Base-by-base conservation (phyloP, 1,139 yeast species). In the Yamadazyma kanchanaburiensis region DNA sequence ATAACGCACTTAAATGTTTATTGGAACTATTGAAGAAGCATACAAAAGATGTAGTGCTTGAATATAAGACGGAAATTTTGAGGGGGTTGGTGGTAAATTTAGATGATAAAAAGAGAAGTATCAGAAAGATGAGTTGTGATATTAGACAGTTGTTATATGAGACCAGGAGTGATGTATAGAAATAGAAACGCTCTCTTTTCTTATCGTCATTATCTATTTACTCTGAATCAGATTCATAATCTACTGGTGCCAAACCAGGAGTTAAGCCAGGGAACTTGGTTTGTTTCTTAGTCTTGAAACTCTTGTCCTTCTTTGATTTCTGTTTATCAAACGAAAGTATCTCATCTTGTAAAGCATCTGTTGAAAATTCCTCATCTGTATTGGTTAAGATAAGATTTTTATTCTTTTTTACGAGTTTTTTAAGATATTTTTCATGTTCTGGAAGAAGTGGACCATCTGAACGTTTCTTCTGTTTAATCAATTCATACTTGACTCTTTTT, bases 201-300 rank as follows among this genome's bases (percentile, higher is more conserved):
- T 26, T 34, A 21, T 10, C 20, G 20, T 18, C 26, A 26, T 22
- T 21, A 22, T 26, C 10, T 13, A 5, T 10, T 21, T 5, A 12
- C 31, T 65, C 70, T 12, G 61, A 63, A 30, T 65, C 72, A 7
- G 63, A 57, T 33, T 71, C 77, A 34, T 71, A 71, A 30, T 80
- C 95, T 13, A 86, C 94, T 11, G 95, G 95, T 0, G 95, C 96
- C 55, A 87, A 70, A 32, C 96, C 96, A 1, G 95, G 96, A 0
- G 96, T 87, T 35, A 87, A 66, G 10, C 94, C 94, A 27, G 87
- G 80, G 44, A 70, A 71, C 35, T 67, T 53, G 20, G 20, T 18
- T 7, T 7, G 9, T 30, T 71, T 54, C 49, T 67, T 70, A 21
- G 57, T 54, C 32, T 65, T 58, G 45, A 74, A 71, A 19, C 64